A percentile compares a stretch with the other conserved stretches of the same genome.
These are phyloP conservation scores for Cercophora scortea DNA, from an alignment of 495 filamentous ascomycete species.

Conservation along the genomic window DNA sequence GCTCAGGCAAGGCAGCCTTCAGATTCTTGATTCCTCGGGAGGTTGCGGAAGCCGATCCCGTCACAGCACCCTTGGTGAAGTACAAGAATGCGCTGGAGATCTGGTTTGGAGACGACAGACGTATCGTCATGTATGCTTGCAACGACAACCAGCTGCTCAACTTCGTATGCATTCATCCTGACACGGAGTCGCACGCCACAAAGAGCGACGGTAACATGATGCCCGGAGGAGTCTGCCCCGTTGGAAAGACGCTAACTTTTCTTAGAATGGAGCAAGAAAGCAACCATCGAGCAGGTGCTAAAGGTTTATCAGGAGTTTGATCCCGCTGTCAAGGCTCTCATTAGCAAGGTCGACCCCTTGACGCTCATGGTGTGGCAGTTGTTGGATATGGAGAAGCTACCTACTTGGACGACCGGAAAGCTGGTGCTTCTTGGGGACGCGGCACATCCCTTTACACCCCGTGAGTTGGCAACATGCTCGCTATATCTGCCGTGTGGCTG, in stretches of 20 bases:
- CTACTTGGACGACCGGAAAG: slow-evolving; percentile 41
- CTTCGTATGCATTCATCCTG: slow-evolving; percentile 54
- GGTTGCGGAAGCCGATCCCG: slow-evolving; percentile 36
- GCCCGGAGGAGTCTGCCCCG: too few species aligned
- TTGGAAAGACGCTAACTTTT: neutral
- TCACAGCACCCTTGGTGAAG: slow-evolving; percentile 32
- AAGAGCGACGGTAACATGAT: slow-evolving; percentile 13
- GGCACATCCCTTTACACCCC: slow-evolving; percentile 53
- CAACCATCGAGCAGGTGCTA: slow-evolving; percentile 37
- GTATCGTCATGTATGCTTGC: slow-evolving; percentile 55
- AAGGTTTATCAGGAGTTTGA: slow-evolving; percentile 45
- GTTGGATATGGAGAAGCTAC: slow-evolving; percentile 49
- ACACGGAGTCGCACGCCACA: slow-evolving; percentile 24
- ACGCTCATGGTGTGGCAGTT: slow-evolving; percentile 52
- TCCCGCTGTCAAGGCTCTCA: slow-evolving; percentile 32
- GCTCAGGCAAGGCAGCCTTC: slow-evolving; percentile 52
- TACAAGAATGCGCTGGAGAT: slow-evolving; percentile 37
- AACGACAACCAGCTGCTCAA: slow-evolving; percentile 48
- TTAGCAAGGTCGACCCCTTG: slow-evolving; percentile 40
- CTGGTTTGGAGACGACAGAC: slow-evolving; percentile 41
- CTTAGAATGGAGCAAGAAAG: slow-evolving; percentile 40
- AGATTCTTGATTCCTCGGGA: slow-evolving; percentile 49
- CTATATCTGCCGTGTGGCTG: neutral
- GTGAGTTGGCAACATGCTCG: slow-evolving; percentile 7
- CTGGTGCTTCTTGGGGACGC: slow-evolving; percentile 54